Evolutionary conservation across 2,329 filamentous ascomycete genomes (phyloP).

Genomic region (Aureobasidium sp.): DNA sequence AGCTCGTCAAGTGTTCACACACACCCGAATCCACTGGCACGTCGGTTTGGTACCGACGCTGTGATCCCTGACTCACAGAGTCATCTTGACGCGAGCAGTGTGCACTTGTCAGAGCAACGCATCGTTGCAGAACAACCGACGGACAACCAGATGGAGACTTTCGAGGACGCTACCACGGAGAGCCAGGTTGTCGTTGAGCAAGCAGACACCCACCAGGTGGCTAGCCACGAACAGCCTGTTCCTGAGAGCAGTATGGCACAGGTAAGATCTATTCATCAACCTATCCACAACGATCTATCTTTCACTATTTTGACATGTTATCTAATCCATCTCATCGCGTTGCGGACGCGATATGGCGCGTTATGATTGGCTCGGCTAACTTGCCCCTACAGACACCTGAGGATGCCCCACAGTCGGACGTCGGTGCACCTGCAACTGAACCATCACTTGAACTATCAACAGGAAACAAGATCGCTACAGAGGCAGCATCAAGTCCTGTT

Average conservation of each 20-base stretch:
- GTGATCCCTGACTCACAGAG: constrained; percentile 24
- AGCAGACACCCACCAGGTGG: not conserved
- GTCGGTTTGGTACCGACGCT: constrained; percentile 15
- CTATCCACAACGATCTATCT: not conserved
- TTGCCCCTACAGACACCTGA: not conserved
- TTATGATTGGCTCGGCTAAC: constrained; percentile 14
- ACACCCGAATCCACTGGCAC: not conserved
- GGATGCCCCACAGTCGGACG: not conserved
- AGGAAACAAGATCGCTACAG: not conserved
- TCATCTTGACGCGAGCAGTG: constrained; percentile 2
- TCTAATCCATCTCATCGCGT: constrained; percentile 1
- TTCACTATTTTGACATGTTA: constrained; percentile 2
- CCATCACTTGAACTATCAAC: not conserved
- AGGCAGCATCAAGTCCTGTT: not conserved
- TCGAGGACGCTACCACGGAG: not conserved
- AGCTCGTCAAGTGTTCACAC: constrained; percentile 12
- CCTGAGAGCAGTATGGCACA: constrained; percentile 11
- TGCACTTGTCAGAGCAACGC: not conserved
- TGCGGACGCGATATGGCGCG: not conserved
- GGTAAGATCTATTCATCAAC: not conserved
- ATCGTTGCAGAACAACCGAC: not conserved
- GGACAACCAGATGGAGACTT: not conserved
- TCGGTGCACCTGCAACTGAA: not conserved
- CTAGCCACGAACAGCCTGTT: not conserved
- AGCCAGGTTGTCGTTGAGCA: constrained; percentile 1